These are phyloP conservation scores for Trichocomaceae sp. DNA, from an alignment of 2,329 filamentous ascomycete genomes.

Conservation along the genomic window DNA sequence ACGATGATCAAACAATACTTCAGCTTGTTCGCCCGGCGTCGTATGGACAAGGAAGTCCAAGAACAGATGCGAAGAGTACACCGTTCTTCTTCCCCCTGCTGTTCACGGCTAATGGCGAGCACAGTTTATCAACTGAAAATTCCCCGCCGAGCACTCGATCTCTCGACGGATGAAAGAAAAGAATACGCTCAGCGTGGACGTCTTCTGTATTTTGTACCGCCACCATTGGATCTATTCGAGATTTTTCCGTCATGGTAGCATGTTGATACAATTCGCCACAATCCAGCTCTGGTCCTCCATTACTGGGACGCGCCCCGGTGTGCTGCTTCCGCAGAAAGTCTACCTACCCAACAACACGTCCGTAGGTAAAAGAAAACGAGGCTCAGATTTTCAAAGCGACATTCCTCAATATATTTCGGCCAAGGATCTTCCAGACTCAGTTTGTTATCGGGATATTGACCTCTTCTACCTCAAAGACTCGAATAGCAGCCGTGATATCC, in stretches of 20 bases:
- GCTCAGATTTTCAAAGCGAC: constrained; percentile 19
- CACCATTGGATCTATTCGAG: constrained; percentile 22
- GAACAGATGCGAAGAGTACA: constrained; percentile 21
- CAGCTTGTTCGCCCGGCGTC: constrained; percentile 17
- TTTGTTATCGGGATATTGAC: constrained; percentile 23
- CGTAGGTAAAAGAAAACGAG: constrained; percentile 14
- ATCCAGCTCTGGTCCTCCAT: constrained; percentile 22
- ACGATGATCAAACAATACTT: constrained; percentile 22
- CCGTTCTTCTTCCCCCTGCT: constrained; percentile 7
- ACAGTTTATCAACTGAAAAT: neutral
- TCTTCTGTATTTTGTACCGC: constrained; percentile 19
- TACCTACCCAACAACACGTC: constrained; percentile 12
- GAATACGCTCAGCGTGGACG: constrained; percentile 18
- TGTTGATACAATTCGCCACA: constrained; percentile 19
- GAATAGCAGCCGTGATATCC: constrained; percentile 19
- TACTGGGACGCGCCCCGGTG: constrained; percentile 18
- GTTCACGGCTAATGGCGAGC: neutral
- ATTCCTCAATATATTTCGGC: constrained; percentile 18
- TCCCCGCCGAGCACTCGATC: constrained; percentile 18
- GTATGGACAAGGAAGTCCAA: constrained; percentile 17
- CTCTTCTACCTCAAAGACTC: constrained; percentile 21
- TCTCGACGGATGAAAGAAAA: constrained; percentile 18
- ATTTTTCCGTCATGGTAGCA: constrained; percentile 19
- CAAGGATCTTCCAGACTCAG: constrained; percentile 18
- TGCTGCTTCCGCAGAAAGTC: constrained; percentile 19